A percentile compares a stretch with the other conserved stretches of the same genome.
Conservation (phyloP, 192 early-diverging fungal species). For the Entophlyctis luteolus region DNA sequence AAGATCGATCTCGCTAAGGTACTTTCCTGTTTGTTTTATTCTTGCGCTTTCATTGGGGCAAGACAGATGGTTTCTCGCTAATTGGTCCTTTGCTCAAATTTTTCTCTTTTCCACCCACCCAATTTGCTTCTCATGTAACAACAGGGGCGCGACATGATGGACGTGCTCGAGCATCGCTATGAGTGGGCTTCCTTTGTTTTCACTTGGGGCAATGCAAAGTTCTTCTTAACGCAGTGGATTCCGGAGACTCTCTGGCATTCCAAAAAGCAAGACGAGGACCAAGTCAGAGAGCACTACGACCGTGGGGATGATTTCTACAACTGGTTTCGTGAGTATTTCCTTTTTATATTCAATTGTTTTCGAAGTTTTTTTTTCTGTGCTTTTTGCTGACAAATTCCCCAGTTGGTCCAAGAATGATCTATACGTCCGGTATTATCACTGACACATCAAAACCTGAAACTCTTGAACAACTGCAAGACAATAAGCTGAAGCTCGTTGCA, state of each 20-base stretch:
- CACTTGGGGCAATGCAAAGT: conserved; percentile 79
- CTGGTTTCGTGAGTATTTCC: too few relatives aligned
- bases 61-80: too few relatives aligned
- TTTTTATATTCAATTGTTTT: too few relatives aligned
- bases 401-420: conserved; percentile 92
- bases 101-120: too few relatives aligned
- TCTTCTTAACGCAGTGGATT: conserved; percentile 94
- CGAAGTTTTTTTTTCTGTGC: too few relatives aligned
- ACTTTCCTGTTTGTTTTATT: too few relatives aligned
- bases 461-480: conserved; percentile 90
- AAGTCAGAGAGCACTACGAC: conserved; percentile 98
- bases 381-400: too few relatives aligned
- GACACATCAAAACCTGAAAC: conserved; percentile 71
- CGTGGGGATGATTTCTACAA: conserved; percentile 97
- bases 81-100: too few relatives aligned
- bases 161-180: conserved; percentile 84
- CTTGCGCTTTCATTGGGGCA: too few relatives aligned
- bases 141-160: conserved; percentile 67
- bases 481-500: conserved; percentile 89
- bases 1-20: conserved; percentile 97
- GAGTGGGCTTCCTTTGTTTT: conserved; percentile 92
- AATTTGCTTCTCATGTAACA: too few relatives aligned
- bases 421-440: conserved; percentile 90
- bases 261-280: conserved; percentile 94
- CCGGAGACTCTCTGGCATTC: conserved; percentile 97